Evolutionary conservation across 106 monocot genomes (phyloP).

Genomic region (Allium fistulosum): DNA sequence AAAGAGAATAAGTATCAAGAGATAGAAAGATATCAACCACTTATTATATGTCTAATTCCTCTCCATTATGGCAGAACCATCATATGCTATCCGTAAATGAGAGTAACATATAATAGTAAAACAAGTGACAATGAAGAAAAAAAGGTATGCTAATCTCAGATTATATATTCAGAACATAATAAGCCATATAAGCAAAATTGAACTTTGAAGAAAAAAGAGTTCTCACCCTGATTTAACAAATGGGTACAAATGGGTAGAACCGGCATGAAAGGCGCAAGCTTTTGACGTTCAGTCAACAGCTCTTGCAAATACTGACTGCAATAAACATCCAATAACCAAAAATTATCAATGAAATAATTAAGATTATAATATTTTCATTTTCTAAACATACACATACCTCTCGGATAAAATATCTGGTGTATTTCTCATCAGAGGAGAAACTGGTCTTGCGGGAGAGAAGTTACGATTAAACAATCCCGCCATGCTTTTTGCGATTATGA

Average conservation of each 20-base stretch:
- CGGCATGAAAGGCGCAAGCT: conserved; percentile 94
- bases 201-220: too few species aligned
- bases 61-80: too few species aligned
- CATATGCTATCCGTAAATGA: too few species aligned
- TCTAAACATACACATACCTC: conserved; percentile 27
- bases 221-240: conserved; percentile 83
- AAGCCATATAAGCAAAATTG: conserved; percentile 2
- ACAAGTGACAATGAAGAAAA: too few species aligned
- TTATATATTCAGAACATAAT: not conserved
- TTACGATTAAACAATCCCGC: conserved; percentile 63
- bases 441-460: conserved; percentile 75
- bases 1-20: too few species aligned
- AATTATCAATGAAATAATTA: not conserved
- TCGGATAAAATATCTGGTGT: conserved; percentile 44
- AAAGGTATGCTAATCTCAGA: too few species aligned
- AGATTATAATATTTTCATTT: not conserved
- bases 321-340: conserved; percentile 8
- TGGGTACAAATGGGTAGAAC: conserved; percentile 86
- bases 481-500: conserved; percentile 30
- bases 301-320: conserved; percentile 91
- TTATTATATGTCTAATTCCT: too few species aligned
- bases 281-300: conserved; percentile 85
- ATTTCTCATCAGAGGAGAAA: conserved; percentile 26
- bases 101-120: too few species aligned
- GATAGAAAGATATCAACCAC: too few species aligned